Conservation (phyloP, 768 basidiomycete genomes). For the Suillus decipiens region DNA sequence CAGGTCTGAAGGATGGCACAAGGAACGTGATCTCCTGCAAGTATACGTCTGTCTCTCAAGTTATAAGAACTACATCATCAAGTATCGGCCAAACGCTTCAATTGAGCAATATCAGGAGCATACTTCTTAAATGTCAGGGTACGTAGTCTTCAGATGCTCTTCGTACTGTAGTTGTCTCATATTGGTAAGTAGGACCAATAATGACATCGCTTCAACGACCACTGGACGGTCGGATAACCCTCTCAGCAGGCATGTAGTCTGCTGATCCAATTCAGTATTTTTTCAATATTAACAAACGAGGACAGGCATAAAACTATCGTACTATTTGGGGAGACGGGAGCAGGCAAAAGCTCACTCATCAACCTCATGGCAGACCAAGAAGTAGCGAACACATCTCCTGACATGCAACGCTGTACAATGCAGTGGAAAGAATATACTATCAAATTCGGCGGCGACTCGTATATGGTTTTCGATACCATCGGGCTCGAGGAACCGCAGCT, state of each 20-base stretch:
- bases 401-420: slow-evolving; percentile 40
- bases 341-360: slow-evolving; percentile 46
- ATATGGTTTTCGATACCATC: slow-evolving; percentile 36
- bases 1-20: background rate
- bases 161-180: background rate
- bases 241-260: background rate
- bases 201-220: too few species aligned
- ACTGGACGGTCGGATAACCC: too few species aligned
- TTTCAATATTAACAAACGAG: background rate
- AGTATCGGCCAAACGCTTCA: background rate
- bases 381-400: slow-evolving; percentile 33
- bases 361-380: slow-evolving; percentile 40
- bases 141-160: background rate
- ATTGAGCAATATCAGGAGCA: background rate
- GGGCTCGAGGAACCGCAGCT: slow-evolving; percentile 36
- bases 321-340: slow-evolving; percentile 34
- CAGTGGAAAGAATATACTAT: slow-evolving; percentile 27
- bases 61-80: background rate
- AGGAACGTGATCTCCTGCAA: background rate
- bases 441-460: slow-evolving; percentile 16
- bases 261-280: background rate
- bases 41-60: background rate
- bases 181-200: background rate
- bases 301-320: slow-evolving; percentile 25
- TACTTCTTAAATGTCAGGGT: background rate